These are phyloP conservation scores for Sparassis latifolia DNA, from an alignment of 1,284 basidiomycete species.

Conservation along the genomic window DNA sequence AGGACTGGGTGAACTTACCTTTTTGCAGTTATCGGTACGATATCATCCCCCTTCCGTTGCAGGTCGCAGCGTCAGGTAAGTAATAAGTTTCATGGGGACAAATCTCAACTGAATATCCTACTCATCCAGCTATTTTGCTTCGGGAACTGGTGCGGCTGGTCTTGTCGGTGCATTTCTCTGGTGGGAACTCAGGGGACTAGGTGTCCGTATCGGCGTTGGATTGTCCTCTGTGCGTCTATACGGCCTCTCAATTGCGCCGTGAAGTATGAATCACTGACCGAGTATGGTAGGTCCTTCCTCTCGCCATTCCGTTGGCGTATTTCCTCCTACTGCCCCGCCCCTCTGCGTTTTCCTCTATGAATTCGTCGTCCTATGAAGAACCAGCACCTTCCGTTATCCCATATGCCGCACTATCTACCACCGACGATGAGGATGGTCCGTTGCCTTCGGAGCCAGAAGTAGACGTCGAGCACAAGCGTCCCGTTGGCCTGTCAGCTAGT, in stretches of 20 bases:
- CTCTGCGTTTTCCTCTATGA: constrained; percentile 33
- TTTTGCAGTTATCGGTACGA: constrained; percentile 88
- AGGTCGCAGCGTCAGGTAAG: constrained; percentile 66
- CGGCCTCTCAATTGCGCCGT: background rate
- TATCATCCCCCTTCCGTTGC: constrained; percentile 65
- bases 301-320: constrained; percentile 70
- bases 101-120: background rate
- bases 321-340: constrained; percentile 67
- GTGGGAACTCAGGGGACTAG: constrained; percentile 89
- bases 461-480: constrained; percentile 13
- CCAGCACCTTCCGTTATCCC: constrained; percentile 28
- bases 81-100: background rate
- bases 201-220: constrained; percentile 80
- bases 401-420: constrained; percentile 50
- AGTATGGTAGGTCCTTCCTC: constrained; percentile 60
- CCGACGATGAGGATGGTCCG: constrained; percentile 22
- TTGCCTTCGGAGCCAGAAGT: constrained; percentile 1
- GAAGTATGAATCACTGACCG: background rate
- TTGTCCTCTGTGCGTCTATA: constrained; percentile 58
- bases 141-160: constrained; percentile 92
- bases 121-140: constrained; percentile 67
- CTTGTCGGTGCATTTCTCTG: constrained; percentile 89
- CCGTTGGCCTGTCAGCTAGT: constrained; percentile 46
- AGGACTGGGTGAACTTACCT: constrained; percentile 93
- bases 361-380: constrained; percentile 32